A percentile compares a stretch with the other conserved stretches of the same genome.
Evolutionary conservation across 192 early-diverging fungal genomes (phyloP).

Genomic region (Dissophora ornata): DNA sequence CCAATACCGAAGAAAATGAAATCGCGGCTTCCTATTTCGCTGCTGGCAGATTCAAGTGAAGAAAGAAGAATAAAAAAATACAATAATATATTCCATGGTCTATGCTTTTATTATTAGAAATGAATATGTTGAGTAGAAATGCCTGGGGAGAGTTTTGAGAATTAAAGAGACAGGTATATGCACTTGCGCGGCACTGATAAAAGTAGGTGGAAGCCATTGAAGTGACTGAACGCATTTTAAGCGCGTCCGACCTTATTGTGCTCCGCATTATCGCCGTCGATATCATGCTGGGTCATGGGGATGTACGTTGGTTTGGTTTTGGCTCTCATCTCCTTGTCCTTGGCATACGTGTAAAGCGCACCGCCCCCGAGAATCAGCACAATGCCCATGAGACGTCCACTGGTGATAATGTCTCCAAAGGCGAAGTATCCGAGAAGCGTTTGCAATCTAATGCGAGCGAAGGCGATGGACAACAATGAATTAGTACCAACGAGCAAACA

Average conservation of each 20-base stretch:
- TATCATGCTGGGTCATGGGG: slow-evolving; percentile 49
- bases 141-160: background rate
- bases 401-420: slow-evolving; percentile 51
- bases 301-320: slow-evolving; percentile 46
- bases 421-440: slow-evolving; percentile 50
- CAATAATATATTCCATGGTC: too few species aligned
- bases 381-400: slow-evolving; percentile 55
- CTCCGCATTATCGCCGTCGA: slow-evolving; percentile 9
- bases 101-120: background rate
- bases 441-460: slow-evolving; percentile 31
- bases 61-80: too few species aligned
- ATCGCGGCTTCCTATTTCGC: too few species aligned
- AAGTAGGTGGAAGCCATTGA: too few species aligned
- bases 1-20: too few species aligned
- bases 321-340: slow-evolving; percentile 50
- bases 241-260: slow-evolving; percentile 24
- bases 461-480: background rate
- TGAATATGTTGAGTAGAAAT: background rate
- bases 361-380: slow-evolving; percentile 54
- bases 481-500: background rate
- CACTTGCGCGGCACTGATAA: too few species aligned
- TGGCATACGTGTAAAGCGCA: slow-evolving; percentile 54
- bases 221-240: too few species aligned
- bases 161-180: too few species aligned
- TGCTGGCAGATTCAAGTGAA: too few species aligned